Evolutionary conservation across 805 yeast species (phyloP), one percentile per base, ranked within the genome.

Genomic region (Komagataella pastoris): DNA sequence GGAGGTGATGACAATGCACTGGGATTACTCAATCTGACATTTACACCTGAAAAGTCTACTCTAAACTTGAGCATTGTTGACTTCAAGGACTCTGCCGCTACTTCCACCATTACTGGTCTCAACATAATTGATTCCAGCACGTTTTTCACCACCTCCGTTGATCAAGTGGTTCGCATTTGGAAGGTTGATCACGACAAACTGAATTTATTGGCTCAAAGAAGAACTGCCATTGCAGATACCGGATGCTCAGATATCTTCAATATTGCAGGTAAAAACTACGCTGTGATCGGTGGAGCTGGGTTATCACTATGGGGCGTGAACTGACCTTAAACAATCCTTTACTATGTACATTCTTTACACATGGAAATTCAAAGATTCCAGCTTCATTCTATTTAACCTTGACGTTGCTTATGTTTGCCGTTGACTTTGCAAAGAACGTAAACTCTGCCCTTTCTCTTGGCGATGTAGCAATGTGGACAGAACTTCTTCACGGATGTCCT

Each of bases 1-100:
- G 97, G 97, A 36, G 98, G 99, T 51, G 99, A 93, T 62, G 99
- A 93, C 60, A 90, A 91, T 65, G 85, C 88, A 0, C 60, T 85
- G 3, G 75, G 71, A 1, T 61, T 77, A 1, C 65, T 73, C 1
- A 54, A 59, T 14, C 56, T 84, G 36, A 53, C 65, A 1, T 49
- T 68, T 7, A 63, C 66, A 1, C 60, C 57, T 7, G 58, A 63
- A 7, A 54, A 50, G 0, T 52, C 51, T 2, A 52, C 53, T 19
- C 56, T 58, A 1, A 50, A 62, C 3, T 60, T 30, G 40, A 77
- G 24, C 54, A 60, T 68, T 0, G 51, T 58, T 0, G 59, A 70
- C 0, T 73, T 75, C 55, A 64, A 68, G 3, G 69, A 68, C 7
- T 64, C 67, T 24, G 97, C 96, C 0, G 97, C 96, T 2, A 79